Evolutionary conservation across 371 early-diverging fungal genomes (phyloP).

Genomic region (Saksenaea vasiformis): DNA sequence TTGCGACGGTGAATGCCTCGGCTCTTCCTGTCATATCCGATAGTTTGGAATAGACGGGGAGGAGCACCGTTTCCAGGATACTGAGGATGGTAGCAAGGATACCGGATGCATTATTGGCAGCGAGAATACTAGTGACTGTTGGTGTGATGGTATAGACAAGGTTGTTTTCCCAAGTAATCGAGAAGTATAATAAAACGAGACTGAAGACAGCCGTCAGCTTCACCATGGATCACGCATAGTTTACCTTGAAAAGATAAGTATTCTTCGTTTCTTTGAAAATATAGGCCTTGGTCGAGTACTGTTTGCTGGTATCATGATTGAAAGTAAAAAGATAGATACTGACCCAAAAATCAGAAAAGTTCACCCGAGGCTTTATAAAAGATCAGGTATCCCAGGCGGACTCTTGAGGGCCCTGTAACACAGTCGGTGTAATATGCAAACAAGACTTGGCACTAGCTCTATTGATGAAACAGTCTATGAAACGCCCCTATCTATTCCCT

Average conservation of each 20-base stretch:
- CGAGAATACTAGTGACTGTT: constrained; percentile 7
- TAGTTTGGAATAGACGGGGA: constrained; percentile 32
- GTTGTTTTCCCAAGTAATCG: constrained; percentile 17
- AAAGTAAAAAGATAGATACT: not conserved
- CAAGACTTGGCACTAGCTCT: not conserved
- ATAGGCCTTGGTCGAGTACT: not conserved
- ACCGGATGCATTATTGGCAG: constrained; percentile 16
- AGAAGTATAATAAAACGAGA: not conserved
- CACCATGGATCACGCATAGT: not conserved
- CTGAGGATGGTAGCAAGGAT: constrained; percentile 14
- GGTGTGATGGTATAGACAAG: constrained; percentile 10
- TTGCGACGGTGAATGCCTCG: constrained; percentile 16
- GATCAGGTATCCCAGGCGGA: not conserved
- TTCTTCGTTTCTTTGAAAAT: not conserved
- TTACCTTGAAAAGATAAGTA: not conserved
- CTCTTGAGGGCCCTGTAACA: not conserved
- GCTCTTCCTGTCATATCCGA: constrained; percentile 32
- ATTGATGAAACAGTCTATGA: not conserved
- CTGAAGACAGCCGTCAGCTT: not conserved
- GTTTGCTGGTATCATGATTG: not conserved
- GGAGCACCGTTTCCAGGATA: constrained; percentile 24
- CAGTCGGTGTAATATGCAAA: not conserved
- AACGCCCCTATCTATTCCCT: not conserved
- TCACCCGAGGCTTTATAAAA: not conserved
- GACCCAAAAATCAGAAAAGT: not conserved